Percentiles rank a stretch among this genome's conserved stretches.
phyloP scores from a whole-genome alignment of 352 stramenopile genomes.

The Pilasporangium apinafurcum region DNA sequence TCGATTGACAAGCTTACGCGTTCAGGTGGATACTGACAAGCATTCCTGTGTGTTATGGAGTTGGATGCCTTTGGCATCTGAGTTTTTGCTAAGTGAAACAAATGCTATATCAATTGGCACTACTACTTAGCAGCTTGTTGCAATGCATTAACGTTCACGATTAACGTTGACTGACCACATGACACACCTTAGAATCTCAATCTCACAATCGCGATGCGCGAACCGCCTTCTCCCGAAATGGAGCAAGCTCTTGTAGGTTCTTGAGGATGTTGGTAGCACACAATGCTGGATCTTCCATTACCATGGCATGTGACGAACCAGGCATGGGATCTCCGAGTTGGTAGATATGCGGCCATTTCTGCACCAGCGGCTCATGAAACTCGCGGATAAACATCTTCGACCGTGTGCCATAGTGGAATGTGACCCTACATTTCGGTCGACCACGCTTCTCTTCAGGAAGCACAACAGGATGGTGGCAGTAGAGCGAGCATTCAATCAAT shows the following conservation, averaged over 20 bases:
- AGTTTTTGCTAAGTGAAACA: too few relatives aligned
- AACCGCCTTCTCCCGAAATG: not conserved
- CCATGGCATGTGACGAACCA: conserved; percentile 22
- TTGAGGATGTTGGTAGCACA: conserved; percentile 15
- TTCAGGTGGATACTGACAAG: too few relatives aligned
- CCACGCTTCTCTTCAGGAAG: conserved; percentile 19
- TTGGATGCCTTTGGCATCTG: too few relatives aligned
- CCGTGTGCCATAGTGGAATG: conserved; percentile 21
- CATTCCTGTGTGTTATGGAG: too few relatives aligned
- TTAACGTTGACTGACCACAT: too few relatives aligned
- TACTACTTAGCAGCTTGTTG: too few relatives aligned
- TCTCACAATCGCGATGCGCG: conserved; percentile 3
- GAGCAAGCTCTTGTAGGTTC: conserved; percentile 13
- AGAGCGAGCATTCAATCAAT: conserved; percentile 27
- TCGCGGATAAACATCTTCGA: conserved; percentile 22
- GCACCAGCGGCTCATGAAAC: conserved; percentile 14
- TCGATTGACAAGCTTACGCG: too few relatives aligned
- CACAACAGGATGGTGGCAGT: conserved; percentile 19
- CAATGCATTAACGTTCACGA: too few relatives aligned
- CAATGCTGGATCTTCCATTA: conserved; percentile 27
- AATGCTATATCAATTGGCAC: too few relatives aligned
- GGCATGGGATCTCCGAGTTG: conserved; percentile 15
- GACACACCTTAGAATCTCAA: too few relatives aligned
- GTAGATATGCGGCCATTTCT: conserved; percentile 20
- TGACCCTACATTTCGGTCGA: conserved; percentile 22